phyloP scores from a whole-genome alignment of 1,284 basidiomycete genomes.

The Sanghuangporus weigelae region DNA sequence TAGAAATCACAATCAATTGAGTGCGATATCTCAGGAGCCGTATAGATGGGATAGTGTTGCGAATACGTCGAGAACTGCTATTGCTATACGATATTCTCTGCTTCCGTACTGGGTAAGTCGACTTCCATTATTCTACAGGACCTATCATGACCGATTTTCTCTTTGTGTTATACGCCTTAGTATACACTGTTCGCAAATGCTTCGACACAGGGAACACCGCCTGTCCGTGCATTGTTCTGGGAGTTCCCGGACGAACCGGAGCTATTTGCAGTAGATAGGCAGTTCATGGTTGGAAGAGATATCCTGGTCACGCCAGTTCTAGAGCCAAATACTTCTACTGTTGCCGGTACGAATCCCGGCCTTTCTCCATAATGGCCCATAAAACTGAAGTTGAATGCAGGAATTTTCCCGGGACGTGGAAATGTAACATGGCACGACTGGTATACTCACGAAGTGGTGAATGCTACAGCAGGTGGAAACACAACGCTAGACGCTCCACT shows the following conservation, averaged over 20 bases:
- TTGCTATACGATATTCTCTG: conserved; percentile 58
- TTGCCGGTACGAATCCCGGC: conserved; percentile 29
- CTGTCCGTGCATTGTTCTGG: conserved; percentile 69
- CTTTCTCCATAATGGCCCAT: conserved; percentile 21
- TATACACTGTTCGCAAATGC: conserved; percentile 74
- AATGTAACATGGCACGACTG: conserved; percentile 67
- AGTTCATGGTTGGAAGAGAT: conserved; percentile 66
- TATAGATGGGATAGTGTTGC: conserved; percentile 75
- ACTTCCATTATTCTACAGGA: background rate
- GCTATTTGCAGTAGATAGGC: conserved; percentile 56
- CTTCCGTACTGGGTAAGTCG: conserved; percentile 67
- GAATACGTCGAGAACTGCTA: conserved; percentile 65
- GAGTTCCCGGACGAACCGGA: conserved; percentile 70
- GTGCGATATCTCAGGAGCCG: conserved; percentile 65
- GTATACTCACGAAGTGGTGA: conserved; percentile 59
- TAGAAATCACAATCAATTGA: conserved; percentile 60
- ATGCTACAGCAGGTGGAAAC: conserved; percentile 32
- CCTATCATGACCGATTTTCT: background rate
- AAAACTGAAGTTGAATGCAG: conserved; percentile 26
- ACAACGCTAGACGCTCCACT: conserved; percentile 53
- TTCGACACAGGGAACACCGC: conserved; percentile 57
- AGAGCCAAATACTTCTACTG: conserved; percentile 48
- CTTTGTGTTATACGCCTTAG: conserved; percentile 27
- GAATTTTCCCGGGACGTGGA: conserved; percentile 59
- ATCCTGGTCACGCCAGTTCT: conserved; percentile 74